A percentile compares a stretch with the other conserved stretches of the same genome.
phyloP scores from a whole-genome alignment of 2,329 filamentous ascomycete genomes.

The Lachnellula arida region DNA sequence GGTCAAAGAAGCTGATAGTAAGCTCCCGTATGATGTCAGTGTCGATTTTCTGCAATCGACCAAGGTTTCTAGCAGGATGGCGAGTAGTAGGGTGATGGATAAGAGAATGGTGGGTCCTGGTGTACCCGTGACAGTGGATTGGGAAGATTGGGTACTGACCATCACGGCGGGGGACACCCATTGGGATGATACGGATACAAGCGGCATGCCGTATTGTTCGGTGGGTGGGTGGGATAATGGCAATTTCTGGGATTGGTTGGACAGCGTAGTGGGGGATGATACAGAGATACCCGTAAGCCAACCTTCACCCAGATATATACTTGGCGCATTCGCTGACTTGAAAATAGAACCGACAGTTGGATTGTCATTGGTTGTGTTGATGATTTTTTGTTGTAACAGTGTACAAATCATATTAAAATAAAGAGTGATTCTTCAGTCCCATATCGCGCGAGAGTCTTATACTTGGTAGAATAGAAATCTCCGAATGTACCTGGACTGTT shows the following conservation, averaged over 20 bases:
- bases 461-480: too few relatives aligned
- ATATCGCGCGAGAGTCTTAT: too few relatives aligned
- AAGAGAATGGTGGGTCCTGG: not conserved
- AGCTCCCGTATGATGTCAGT: not conserved
- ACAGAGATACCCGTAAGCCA: not conserved
- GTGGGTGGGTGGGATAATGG: not conserved
- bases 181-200: not conserved
- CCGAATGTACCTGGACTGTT: too few relatives aligned
- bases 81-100: not conserved
- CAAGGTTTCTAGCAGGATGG: not conserved
- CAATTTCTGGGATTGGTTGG: not conserved
- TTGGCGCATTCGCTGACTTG: not conserved
- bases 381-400: too few relatives aligned
- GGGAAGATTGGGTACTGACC: not conserved
- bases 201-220: not conserved
- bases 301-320: not conserved
- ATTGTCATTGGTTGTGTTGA: not conserved
- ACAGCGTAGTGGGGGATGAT: not conserved
- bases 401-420: too few relatives aligned
- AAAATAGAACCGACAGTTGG: not conserved
- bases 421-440: too few relatives aligned
- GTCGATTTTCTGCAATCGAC: not conserved
- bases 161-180: not conserved
- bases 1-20: not conserved
- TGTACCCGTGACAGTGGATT: not conserved